A percentile compares a stretch with the other conserved stretches of the same genome.
phyloP scores from a whole-genome alignment of 768 basidiomycete species.

The Lactarius psammicola region DNA sequence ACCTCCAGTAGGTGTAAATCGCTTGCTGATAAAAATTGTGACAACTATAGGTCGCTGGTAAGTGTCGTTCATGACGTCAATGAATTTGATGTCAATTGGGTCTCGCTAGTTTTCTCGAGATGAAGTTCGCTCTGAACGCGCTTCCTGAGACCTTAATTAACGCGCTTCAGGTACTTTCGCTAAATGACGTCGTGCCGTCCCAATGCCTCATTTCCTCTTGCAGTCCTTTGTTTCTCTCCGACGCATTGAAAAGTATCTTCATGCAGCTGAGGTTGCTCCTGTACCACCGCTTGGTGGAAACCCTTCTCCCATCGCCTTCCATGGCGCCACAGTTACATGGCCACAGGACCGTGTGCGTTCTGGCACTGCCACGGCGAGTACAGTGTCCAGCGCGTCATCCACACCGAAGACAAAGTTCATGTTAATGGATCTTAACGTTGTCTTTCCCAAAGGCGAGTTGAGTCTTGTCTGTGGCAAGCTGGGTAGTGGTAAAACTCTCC shows the following conservation, averaged over 20 bases:
- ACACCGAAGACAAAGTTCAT: constrained; percentile 81
- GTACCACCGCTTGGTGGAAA: constrained; percentile 59
- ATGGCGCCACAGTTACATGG: constrained; percentile 89
- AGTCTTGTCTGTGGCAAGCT: constrained; percentile 87
- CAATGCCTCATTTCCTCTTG: constrained; percentile 9
- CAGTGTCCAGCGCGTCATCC: constrained; percentile 53
- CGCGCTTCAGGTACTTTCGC: constrained; percentile 62
- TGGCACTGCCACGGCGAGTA: constrained; percentile 37
- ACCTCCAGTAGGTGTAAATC: not conserved
- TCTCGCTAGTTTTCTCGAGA: constrained; percentile 71
- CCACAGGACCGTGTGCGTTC: constrained; percentile 63
- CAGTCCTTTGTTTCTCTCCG: constrained; percentile 80
- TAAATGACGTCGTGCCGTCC: not conserved
- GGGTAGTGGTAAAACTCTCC: constrained; percentile 84
- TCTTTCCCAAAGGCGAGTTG: constrained; percentile 76
- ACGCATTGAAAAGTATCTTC: constrained; percentile 88
- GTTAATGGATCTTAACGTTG: constrained; percentile 71
- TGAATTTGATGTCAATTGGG: not conserved
- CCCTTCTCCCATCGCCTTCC: constrained; percentile 64
- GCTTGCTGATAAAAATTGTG: not conserved
- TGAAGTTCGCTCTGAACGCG: constrained; percentile 84
- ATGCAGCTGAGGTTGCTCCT: constrained; percentile 64
- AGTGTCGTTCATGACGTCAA: constrained; percentile 13
- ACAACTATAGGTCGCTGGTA: constrained; percentile 43
- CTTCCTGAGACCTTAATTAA: constrained; percentile 92